Percentiles rank a stretch among this genome's conserved stretches.
phyloP scores from a whole-genome alignment of 2,329 filamentous ascomycete genomes.

The Escovopsis weberi region DNA sequence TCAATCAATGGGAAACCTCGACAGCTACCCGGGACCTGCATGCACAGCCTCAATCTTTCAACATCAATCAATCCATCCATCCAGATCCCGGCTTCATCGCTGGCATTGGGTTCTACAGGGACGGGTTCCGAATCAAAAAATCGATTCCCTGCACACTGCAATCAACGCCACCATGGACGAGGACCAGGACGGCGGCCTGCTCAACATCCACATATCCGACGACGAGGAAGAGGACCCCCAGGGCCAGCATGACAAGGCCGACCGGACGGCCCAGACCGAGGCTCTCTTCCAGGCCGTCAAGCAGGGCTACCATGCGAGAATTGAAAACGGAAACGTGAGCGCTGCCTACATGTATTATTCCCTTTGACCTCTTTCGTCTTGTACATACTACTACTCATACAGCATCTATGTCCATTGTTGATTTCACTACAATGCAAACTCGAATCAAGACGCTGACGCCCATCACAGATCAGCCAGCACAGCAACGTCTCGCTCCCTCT shows the following conservation, averaged over 20 bases:
- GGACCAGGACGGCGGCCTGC: conserved; percentile 11
- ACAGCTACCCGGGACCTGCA: too few species aligned
- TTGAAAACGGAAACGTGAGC: conserved; percentile 40
- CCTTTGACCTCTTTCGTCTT: too few species aligned
- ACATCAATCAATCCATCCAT: too few species aligned
- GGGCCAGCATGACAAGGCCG: conserved; percentile 16
- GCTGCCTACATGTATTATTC: not conserved
- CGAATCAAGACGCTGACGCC: not conserved
- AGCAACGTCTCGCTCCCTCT: conserved; percentile 26
- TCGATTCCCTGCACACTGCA: not conserved
- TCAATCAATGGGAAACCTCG: too few species aligned
- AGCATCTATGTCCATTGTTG: too few species aligned
- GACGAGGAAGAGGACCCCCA: conserved; percentile 18
- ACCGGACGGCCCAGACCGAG: conserved; percentile 32
- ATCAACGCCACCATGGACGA: not conserved
- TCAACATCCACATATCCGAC: conserved; percentile 17
- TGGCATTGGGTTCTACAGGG: not conserved
- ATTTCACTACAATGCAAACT: not conserved
- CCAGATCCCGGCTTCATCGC: not conserved
- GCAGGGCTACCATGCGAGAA: conserved; percentile 29
- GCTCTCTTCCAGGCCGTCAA: conserved; percentile 33
- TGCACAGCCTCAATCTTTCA: too few species aligned
- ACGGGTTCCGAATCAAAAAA: not conserved
- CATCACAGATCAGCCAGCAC: conserved; percentile 27
- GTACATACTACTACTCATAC: too few species aligned